Evolutionary conservation across 192 early-diverging fungal genomes (phyloP), one percentile per base, ranked within the genome.

Genomic region (Podila verticillata): DNA sequence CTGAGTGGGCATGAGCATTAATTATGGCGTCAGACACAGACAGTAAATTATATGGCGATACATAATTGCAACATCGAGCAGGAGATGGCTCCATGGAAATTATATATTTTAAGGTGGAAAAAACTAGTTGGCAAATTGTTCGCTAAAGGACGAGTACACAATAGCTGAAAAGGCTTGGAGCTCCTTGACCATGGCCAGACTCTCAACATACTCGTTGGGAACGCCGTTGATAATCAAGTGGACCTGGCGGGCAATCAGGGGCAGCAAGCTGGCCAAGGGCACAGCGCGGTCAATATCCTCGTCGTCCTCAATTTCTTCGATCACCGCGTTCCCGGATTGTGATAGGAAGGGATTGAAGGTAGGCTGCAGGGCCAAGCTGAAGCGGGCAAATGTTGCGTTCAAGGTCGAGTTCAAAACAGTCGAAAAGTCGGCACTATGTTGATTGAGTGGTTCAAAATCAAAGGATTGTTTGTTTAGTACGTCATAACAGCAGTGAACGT

Each of bases 101-200:
- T 2, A 34, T 44, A 44, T 3, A 1, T 39, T 13, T 44, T 44
- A 60, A 60, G 29, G 26, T 10, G 56, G 24, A 4, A 28, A 8
- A 19, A 63, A 61, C 19, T 61, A 35, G 39, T 4, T 63, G 22
- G 56, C 19, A 34, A 35, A 86, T 28, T 67, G 36, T 6, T 84
- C 61, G 17, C 84, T 87, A 67, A 91, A 89, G 48, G 91, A 89
- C 0, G 92, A 91, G 71, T 95, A 95, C 31, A 95, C 88, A 15
- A 92, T 87, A 4, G 92, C 93, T 20, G 92, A 91, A 47, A 95
- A 89, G 4, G 91, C 92, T 70, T 93, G 92, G 26, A 95, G 74
- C 65, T 95, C 92, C 72, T 90, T 91, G 56, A 91, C 86, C 56
- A 90, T 87, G 30, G 89, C 86, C 70, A 95, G 36, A 65, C 85